Conservation (phyloP, 2,329 filamentous ascomycete genomes). For the Diaporthe australafricana region DNA sequence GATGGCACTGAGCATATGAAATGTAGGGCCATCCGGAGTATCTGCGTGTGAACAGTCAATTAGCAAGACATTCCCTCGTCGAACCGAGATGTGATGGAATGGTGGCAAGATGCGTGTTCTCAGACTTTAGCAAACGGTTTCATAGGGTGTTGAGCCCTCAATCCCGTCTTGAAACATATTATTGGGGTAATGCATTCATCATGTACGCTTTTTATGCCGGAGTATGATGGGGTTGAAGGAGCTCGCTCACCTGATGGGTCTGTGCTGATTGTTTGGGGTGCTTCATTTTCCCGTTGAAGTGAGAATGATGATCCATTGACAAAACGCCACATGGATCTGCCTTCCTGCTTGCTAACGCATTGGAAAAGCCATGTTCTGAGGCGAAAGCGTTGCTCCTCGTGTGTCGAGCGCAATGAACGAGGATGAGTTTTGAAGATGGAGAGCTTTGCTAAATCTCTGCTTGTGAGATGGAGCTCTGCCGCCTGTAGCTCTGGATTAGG, state of each 20-base stretch:
- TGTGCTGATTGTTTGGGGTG: neutral
- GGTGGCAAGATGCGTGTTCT: slow-evolving; percentile 11
- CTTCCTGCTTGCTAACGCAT: neutral
- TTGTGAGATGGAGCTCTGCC: slow-evolving; percentile 1
- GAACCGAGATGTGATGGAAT: neutral
- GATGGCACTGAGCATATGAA: too few species aligned
- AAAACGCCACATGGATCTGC: neutral
- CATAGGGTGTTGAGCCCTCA: slow-evolving; percentile 46
- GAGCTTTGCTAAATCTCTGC: neutral
- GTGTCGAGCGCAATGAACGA: neutral
- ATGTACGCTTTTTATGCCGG: slow-evolving; percentile 27
- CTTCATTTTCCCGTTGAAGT: neutral
- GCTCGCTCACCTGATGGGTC: slow-evolving; percentile 12
- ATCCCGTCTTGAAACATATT: slow-evolving; percentile 55
- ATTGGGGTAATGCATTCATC: slow-evolving; percentile 41
- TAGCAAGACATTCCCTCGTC: neutral
- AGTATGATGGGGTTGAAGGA: neutral
- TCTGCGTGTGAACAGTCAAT: neutral
- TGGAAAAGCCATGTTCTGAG: neutral
- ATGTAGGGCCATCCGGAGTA: neutral
- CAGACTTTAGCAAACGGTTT: slow-evolving; percentile 44
- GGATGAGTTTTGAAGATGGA: neutral
- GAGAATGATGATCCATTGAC: too few species aligned
- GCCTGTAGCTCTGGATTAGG: slow-evolving; percentile 1
- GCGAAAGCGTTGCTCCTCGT: neutral